Percentiles rank a stretch among this genome's conserved stretches.
Conservation (phyloP, 2,329 filamentous ascomycete species). For the Cladobotryum mycophilum region DNA sequence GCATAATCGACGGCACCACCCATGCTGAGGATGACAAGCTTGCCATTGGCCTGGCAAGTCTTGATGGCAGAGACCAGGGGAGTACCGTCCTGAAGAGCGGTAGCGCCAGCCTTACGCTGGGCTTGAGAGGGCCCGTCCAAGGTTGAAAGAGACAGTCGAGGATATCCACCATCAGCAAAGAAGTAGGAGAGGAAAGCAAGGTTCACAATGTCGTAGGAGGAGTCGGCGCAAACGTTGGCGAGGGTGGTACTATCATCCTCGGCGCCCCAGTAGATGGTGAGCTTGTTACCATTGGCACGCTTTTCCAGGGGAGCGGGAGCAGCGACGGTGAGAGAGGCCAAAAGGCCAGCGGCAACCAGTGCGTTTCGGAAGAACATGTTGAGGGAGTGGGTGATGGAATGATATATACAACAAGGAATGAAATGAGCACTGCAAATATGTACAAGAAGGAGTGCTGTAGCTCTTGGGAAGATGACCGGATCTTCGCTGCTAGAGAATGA, state of each 20-base stretch:
- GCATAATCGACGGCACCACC: slow-evolving; percentile 63
- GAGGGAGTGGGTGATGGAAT: neutral
- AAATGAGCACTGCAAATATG: slow-evolving; percentile 3
- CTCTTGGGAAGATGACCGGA: slow-evolving; percentile 12
- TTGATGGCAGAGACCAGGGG: slow-evolving; percentile 29
- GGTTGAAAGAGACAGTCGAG: slow-evolving; percentile 5
- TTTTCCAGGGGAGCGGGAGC: slow-evolving; percentile 6
- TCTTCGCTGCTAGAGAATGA: slow-evolving; percentile 6
- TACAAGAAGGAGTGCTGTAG: slow-evolving; percentile 4
- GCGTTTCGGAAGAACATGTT: slow-evolving; percentile 11
- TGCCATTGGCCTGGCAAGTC: slow-evolving; percentile 56
- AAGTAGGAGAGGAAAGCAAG: slow-evolving; percentile 18
- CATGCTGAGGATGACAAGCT: slow-evolving; percentile 64
- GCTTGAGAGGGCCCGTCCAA: slow-evolving; percentile 8
- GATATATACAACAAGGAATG: slow-evolving; percentile 4
- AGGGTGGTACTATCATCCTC: slow-evolving; percentile 16
- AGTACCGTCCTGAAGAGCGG: slow-evolving; percentile 15
- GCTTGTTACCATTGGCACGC: slow-evolving; percentile 12
- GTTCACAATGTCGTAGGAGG: slow-evolving; percentile 18
- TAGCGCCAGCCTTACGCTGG: slow-evolving; percentile 17
- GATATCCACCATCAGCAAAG: slow-evolving; percentile 13
- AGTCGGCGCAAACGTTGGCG: slow-evolving; percentile 15
- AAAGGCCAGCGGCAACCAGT: slow-evolving; percentile 10
- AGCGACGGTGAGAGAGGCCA: slow-evolving; percentile 8
- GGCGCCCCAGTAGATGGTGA: slow-evolving; percentile 18